These are phyloP conservation scores for Leccinum aurantiacum DNA, from an alignment of 768 basidiomycete species.

Conservation along the genomic window DNA sequence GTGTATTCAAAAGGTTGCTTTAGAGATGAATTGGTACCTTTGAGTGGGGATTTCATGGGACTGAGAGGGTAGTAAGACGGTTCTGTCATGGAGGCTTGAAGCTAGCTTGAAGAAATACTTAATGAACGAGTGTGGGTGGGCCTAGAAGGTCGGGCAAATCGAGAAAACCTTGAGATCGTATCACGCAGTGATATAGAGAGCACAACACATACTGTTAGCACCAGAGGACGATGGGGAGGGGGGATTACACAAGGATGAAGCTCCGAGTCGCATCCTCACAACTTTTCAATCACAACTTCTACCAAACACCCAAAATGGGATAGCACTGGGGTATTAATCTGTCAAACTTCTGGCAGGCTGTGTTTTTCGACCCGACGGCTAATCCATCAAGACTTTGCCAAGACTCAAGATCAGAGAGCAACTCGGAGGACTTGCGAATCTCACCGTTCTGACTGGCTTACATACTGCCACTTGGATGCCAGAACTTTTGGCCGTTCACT, in stretches of 20 bases:
- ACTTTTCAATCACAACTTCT: not conserved
- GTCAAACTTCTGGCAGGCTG: not conserved
- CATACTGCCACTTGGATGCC: not conserved
- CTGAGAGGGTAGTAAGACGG: slow-evolving; percentile 24
- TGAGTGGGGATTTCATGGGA: slow-evolving; percentile 5
- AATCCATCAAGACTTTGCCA: not conserved
- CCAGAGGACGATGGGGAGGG: not conserved
- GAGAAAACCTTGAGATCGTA: not conserved
- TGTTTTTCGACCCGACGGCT: not conserved
- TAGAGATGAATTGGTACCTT: not conserved
- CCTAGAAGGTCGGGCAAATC: not conserved
- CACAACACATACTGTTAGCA: not conserved
- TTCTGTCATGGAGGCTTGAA: slow-evolving; percentile 12
- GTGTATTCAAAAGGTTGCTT: not conserved
- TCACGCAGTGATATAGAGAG: not conserved
- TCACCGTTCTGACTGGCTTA: not conserved
- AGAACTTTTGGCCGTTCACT: not conserved
- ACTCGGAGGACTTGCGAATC: not conserved
- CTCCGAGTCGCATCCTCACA: not conserved
- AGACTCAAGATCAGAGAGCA: not conserved
- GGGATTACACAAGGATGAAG: not conserved
- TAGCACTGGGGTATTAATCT: not conserved
- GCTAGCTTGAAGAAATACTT: not conserved
- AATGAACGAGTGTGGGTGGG: slow-evolving; percentile 11
- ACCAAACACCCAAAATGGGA: not conserved